phyloP scores from a whole-genome alignment of 176 grass and related monocot species.

The Carex parvula region DNA sequence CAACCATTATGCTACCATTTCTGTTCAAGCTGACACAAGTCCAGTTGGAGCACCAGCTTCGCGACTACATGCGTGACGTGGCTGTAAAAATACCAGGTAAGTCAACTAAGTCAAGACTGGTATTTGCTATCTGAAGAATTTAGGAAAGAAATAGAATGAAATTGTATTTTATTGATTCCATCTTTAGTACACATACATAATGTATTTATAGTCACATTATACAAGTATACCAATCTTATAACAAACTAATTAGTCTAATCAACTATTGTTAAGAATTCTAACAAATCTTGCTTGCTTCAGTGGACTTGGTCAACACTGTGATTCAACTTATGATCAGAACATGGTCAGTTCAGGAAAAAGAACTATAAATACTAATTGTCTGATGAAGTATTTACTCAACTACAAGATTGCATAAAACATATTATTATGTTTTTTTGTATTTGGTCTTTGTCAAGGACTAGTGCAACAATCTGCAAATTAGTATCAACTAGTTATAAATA shows the following conservation, averaged over 20 bases:
- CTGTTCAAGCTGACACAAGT: background rate
- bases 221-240: too few relatives aligned
- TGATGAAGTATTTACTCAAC: background rate
- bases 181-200: too few relatives aligned
- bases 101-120: background rate
- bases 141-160: too few relatives aligned
- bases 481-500: background rate
- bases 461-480: background rate
- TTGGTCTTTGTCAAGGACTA: background rate
- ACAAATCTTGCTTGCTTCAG: too few relatives aligned
- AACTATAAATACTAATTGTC: background rate
- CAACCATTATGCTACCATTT: constrained; percentile 46
- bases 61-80: constrained; percentile 48
- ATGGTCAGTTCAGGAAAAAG: background rate
- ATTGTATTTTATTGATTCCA: too few relatives aligned
- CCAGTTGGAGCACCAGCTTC: background rate
- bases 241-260: too few relatives aligned
- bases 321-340: background rate
- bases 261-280: too few relatives aligned
- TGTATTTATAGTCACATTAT: too few relatives aligned
- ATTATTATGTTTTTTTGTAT: background rate
- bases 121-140: background rate
- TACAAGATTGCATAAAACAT: background rate
- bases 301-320: too few relatives aligned
- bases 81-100: constrained; percentile 37